Evolutionary conservation across 2,329 filamentous ascomycete genomes (phyloP), one percentile per base, ranked within the genome.

Genomic region (Colletotrichum sublineola): DNA sequence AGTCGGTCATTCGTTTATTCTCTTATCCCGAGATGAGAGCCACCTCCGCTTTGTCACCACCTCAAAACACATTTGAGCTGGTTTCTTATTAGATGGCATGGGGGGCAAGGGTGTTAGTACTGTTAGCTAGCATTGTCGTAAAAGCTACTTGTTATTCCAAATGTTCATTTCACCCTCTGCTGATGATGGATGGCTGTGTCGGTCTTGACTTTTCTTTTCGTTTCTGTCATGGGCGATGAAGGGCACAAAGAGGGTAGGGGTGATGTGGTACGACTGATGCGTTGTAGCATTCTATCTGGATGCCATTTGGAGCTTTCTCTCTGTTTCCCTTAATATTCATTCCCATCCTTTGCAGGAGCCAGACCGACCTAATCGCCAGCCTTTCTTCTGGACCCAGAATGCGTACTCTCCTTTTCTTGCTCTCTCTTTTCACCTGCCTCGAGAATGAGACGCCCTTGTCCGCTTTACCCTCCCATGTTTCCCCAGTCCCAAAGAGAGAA

Each of bases 61-160:
- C 50, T 55, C n/a, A 12, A 12, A 29, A 36, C 12, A 14, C 40
- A 12, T 56, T 36, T 24, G 29, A 20, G 24, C 33, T 42, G 33
- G 36, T 20, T 52, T 53, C 40, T 40, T 15, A n/a, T 31, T 70
- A 73, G 70, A 72, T 65, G 56, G 70, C 70, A 73, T 65, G 42
- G 56, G 46, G 20, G 46, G 40, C 38, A 53, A 63, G 29, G 46
- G 50, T 46, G 20, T 46, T 36, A 50, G 53, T 73, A 70, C 57
- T 70, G 33, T 68, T 70, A 64, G 38, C 56, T n/a, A 18, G 61
- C 61, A 65, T 73, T 70, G 55, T 62, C 31, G 67, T 73, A 73
- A 73, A 73, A 73, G 66, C 67, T 70, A 73, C 52, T 70, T 69
- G 61, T 40, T 73, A 61, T 70, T 55, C 46, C 38, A 58, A 7